Conservation (phyloP, 148 eudicot genomes). For the Amaranthus cruentus region DNA sequence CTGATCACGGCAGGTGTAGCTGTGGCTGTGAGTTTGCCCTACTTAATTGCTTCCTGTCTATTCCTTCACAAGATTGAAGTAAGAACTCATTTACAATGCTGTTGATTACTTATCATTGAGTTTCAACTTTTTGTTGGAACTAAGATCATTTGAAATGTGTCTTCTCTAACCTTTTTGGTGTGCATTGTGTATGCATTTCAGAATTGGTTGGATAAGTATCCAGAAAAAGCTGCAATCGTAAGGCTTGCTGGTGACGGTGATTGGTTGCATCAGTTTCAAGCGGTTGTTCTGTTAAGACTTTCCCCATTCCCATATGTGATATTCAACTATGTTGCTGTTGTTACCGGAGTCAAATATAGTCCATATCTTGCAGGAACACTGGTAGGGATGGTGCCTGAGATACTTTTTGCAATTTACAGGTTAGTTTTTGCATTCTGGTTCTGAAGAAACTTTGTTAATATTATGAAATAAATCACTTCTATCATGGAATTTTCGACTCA, state of each 20-base stretch:
- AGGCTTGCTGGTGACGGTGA: constrained; percentile 86
- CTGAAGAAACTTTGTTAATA: neutral
- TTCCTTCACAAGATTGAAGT: constrained; percentile 66
- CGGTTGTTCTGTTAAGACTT: constrained; percentile 61
- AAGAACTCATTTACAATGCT: constrained; percentile 15
- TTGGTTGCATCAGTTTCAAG: constrained; percentile 72
- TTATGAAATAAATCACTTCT: neutral
- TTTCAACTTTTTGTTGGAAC: neutral
- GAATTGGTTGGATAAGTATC: constrained; percentile 72
- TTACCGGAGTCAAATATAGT: constrained; percentile 62
- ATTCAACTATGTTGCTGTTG: constrained; percentile 70
- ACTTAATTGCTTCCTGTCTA: constrained; percentile 44
- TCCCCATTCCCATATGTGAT: constrained; percentile 77
- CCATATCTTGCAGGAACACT: constrained; percentile 70
- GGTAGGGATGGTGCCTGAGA: constrained; percentile 76
- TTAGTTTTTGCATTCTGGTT: constrained; percentile 31
- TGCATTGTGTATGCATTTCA: constrained; percentile 7
- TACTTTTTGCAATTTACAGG: constrained; percentile 78
- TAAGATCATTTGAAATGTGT: neutral
- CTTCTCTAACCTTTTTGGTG: neutral
- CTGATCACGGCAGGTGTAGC: constrained; percentile 42
- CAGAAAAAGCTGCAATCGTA: constrained; percentile 63
- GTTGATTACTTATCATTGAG: neutral
- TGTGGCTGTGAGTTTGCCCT: constrained; percentile 72
- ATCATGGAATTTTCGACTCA: neutral